Conservation (phyloP, 345 rosid genomes). For the Toxicodendron radicans region DNA sequence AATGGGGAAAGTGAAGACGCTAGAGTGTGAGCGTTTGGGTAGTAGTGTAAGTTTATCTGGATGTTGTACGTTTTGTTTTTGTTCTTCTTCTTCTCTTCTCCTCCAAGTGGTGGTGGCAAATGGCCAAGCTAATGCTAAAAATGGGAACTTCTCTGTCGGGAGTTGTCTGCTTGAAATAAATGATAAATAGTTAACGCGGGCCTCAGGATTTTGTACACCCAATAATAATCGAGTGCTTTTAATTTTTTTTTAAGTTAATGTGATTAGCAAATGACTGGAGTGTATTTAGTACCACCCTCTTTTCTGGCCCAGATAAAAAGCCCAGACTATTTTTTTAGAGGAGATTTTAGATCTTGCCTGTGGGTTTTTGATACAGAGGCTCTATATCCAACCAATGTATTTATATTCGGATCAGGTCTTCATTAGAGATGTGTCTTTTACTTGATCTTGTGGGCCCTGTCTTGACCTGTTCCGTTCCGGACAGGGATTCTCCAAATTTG, state of each 20-base stretch:
- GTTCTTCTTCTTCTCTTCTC: slow-evolving; percentile 25
- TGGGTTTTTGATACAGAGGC: no score
- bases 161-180: background rate
- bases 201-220: background rate
- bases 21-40: slow-evolving; percentile 18
- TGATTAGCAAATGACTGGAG: background rate
- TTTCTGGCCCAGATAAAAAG: no score
- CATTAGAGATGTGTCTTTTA: no score
- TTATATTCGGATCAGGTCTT: no score
- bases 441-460: no score
- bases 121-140: slow-evolving; percentile 15
- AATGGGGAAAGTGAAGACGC: slow-evolving; percentile 22
- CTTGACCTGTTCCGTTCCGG: no score
- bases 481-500: no score
- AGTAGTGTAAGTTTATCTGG: background rate
- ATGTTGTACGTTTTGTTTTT: background rate
- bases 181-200: background rate
- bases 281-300: background rate
- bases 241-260: no score
- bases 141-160: slow-evolving; percentile 6
- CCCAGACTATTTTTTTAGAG: no score
- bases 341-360: no score
- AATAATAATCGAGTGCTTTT: no score
- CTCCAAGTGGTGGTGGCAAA: slow-evolving; percentile 29
- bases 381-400: no score